Evolutionary conservation across 1,139 yeast species (phyloP).

Genomic region (Williopsis jadinii): DNA sequence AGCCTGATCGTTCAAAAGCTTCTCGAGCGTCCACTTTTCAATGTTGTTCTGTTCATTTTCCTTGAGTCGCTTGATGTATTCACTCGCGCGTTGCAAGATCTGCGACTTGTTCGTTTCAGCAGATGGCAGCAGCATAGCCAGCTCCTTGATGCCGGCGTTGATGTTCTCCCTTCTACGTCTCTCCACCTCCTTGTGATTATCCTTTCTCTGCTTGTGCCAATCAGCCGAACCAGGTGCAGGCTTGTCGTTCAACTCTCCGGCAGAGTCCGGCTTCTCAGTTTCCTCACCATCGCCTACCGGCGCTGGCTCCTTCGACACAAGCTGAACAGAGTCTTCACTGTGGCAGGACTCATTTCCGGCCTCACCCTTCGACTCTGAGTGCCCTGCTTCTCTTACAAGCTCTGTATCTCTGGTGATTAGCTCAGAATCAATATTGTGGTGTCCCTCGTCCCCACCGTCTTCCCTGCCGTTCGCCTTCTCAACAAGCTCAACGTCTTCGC

Average conservation of each 20-base stretch:
- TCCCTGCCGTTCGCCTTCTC: slow-evolving; percentile 9
- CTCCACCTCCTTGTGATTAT: slow-evolving; percentile 96
- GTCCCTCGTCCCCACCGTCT: slow-evolving; percentile 7
- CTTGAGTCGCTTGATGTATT: slow-evolving; percentile 79
- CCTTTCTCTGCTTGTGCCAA: slow-evolving; percentile 81
- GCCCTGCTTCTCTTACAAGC: neutral
- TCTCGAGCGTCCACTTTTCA: slow-evolving; percentile 93
- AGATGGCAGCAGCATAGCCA: slow-evolving; percentile 70
- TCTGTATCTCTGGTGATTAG: slow-evolving; percentile 23
- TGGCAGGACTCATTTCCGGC: slow-evolving; percentile 15
- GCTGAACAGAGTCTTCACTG: neutral
- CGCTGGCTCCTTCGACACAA: too few species aligned
- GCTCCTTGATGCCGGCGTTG: slow-evolving; percentile 79
- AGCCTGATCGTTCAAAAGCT: slow-evolving; percentile 85
- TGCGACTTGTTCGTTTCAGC: slow-evolving; percentile 90
- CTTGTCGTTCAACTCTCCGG: slow-evolving; percentile 14
- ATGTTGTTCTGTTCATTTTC: slow-evolving; percentile 82
- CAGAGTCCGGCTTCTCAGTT: neutral
- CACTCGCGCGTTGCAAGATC: slow-evolving; percentile 80
- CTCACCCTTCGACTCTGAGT: neutral
- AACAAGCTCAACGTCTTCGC: neutral
- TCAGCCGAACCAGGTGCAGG: slow-evolving; percentile 69
- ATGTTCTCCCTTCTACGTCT: slow-evolving; percentile 91
- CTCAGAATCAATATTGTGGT: slow-evolving; percentile 34
- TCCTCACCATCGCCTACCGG: neutral